These are phyloP conservation scores for Phytomonas sp. DNA, from an alignment of 208 protist genomes.

Conservation along the genomic window DNA sequence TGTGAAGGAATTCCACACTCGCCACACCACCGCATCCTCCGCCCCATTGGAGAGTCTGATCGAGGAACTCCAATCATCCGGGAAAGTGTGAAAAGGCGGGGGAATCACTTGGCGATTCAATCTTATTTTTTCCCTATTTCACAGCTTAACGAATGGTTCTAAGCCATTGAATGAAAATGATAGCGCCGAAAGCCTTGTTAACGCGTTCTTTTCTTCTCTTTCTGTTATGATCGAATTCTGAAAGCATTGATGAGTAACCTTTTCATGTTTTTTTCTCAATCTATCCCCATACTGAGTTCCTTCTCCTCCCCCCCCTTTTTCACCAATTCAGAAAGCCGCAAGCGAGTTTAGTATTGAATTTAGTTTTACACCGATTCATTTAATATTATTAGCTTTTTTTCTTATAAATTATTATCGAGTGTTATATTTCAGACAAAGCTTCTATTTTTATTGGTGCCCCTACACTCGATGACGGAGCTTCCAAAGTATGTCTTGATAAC, in stretches of 20 bases:
- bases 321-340: neutral
- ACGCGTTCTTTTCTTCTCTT: slow-evolving; percentile 11
- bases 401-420: neutral
- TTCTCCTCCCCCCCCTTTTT: neutral
- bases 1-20: slow-evolving; percentile 32
- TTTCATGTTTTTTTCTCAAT: slow-evolving; percentile 13
- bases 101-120: neutral
- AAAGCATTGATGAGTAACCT: slow-evolving; percentile 8
- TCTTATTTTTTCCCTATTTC: slow-evolving; percentile 3
- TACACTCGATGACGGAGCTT: neutral
- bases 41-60: slow-evolving; percentile 48
- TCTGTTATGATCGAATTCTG: neutral
- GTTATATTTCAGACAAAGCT: neutral
- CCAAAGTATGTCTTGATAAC: slow-evolving; percentile 69
- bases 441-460: neutral
- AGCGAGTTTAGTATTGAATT: neutral
- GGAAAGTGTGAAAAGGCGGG: slow-evolving; percentile 23
- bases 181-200: neutral
- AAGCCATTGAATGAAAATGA: neutral
- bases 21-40: slow-evolving; percentile 39
- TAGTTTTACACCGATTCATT: neutral
- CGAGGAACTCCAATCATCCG: slow-evolving; percentile 47
- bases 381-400: neutral
- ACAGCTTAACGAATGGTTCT: slow-evolving; percentile 4
- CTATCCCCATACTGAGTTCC: neutral